Evolutionary conservation across 306 rosid genomes (phyloP).

Genomic region (Fragaria iinumae): DNA sequence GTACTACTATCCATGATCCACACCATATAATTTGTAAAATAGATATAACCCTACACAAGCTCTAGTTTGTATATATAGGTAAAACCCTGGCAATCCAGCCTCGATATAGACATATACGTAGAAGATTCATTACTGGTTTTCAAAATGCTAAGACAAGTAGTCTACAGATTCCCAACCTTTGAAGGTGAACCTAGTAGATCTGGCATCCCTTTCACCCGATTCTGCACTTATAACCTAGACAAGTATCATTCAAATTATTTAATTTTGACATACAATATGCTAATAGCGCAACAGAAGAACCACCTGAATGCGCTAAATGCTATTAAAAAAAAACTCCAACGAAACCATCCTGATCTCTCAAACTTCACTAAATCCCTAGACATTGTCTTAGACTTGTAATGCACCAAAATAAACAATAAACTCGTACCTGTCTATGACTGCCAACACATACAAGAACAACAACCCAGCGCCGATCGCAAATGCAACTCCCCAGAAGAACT

Average conservation of each 20-base stretch:
- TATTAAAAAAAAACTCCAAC: neutral
- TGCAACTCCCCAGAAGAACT: constrained; percentile 88
- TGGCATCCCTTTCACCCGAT: neutral
- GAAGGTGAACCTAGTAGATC: neutral
- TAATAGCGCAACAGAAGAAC: neutral
- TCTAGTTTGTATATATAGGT: neutral
- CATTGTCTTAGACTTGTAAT: neutral
- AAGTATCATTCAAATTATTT: neutral
- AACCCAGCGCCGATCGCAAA: constrained; percentile 75
- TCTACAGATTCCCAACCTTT: neutral
- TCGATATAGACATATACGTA: neutral
- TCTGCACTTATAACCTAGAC: neutral
- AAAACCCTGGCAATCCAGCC: neutral
- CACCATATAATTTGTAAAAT: neutral
- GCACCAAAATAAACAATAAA: neutral
- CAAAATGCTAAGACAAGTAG: neutral
- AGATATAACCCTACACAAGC: neutral
- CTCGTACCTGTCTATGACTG: constrained; percentile 80
- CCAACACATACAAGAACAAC: constrained; percentile 83
- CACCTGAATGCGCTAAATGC: neutral
- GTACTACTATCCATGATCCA: neutral
- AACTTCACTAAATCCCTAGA: neutral
- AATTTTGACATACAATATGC: neutral
- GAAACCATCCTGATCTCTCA: neutral
- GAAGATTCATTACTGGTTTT: neutral